Base-by-base conservation (phyloP, 176 grass and related monocot species). In the Tillandsia fasciculata region DNA sequence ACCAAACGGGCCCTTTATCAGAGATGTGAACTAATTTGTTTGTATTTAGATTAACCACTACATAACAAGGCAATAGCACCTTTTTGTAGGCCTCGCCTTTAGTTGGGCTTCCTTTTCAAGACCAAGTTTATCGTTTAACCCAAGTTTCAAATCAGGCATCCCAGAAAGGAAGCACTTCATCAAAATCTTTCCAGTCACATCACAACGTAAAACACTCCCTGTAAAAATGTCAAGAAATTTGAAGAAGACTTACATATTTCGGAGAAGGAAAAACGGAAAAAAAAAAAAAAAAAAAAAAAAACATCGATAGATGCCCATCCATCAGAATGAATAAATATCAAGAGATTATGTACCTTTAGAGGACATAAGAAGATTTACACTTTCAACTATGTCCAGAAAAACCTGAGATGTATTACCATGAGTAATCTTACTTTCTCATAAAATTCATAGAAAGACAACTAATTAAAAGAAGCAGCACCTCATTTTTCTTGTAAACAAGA, bases 161-260 rank as follows among this genome's bases (percentile, higher is more conserved):
- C 94, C 94, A 82, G 94, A 99, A 69, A 99, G 87, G 79, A 99
- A 99, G 69, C 94, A 99, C 66, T 99, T 99, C 94, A 93, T 99
- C 61, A 99, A 87, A 88, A 99, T 84, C 77, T 99, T 99, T 65
- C 94, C 94, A 6, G 89, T 93, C 66, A 99, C 94, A n/a, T 99
- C 94, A 78, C 89, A 99, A 71, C 94, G 85, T 70, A 99, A 78
- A 87, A 97, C 93, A 82, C 80, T 92, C 8, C 93, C 89, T 97
- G 64, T 65, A 86, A 57, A 81, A 69, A 84, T 64, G 47, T 9
- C 68, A 81, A 33, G 33, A 65, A 26, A 12, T n/a, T 28, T 61
- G 3, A 23, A 79, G 18, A 79, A 63, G 56, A 15, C 50, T 66
- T 67, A 83, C 18, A 72, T 80, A 47, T 73, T 15, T 3, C 17